A percentile compares a stretch with the other conserved stretches of the same genome.
phyloP scores from a whole-genome alignment of 345 rosid genomes.

The Garcia nutans region DNA sequence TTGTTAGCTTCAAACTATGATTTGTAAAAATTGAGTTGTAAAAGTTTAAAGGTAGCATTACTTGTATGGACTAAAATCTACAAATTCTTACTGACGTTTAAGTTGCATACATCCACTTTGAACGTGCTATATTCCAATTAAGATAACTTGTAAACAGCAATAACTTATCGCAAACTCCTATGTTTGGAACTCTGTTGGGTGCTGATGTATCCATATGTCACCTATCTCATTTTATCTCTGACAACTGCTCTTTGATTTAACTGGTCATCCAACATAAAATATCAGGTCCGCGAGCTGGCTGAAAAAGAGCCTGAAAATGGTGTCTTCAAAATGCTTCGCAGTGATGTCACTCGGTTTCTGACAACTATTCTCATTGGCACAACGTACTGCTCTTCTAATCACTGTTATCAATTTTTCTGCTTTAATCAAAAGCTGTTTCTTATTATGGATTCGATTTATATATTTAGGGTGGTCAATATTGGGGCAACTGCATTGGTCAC shows the following conservation, averaged over 20 bases:
- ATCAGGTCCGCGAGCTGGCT: slow-evolving; percentile 90
- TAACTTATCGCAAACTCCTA: too few relatives aligned
- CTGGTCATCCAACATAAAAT: slow-evolving; percentile 25
- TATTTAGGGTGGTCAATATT: slow-evolving; percentile 81
- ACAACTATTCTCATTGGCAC: slow-evolving; percentile 99
- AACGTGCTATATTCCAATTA: background rate
- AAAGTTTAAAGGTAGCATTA: background rate
- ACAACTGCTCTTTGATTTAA: slow-evolving; percentile 4
- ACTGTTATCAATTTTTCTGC: slow-evolving; percentile 17
- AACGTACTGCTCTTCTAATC: slow-evolving; percentile 55
- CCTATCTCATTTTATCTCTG: background rate
- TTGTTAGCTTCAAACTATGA: background rate
- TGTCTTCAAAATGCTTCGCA: slow-evolving; percentile 91
- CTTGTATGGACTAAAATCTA: background rate
- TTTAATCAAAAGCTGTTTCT: slow-evolving; percentile 32
- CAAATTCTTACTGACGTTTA: background rate
- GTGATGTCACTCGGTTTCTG: slow-evolving; percentile 96
- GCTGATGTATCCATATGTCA: background rate
- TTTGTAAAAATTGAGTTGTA: background rate
- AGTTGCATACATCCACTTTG: background rate
- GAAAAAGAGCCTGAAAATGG: slow-evolving; percentile 96
- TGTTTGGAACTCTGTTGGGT: background rate
- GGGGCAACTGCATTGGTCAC: slow-evolving; percentile 99
- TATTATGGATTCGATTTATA: slow-evolving; percentile 36
- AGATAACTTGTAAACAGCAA: background rate